Base-by-base conservation (phyloP, 805 yeast species). In the Soucietia sequanensis region DNA sequence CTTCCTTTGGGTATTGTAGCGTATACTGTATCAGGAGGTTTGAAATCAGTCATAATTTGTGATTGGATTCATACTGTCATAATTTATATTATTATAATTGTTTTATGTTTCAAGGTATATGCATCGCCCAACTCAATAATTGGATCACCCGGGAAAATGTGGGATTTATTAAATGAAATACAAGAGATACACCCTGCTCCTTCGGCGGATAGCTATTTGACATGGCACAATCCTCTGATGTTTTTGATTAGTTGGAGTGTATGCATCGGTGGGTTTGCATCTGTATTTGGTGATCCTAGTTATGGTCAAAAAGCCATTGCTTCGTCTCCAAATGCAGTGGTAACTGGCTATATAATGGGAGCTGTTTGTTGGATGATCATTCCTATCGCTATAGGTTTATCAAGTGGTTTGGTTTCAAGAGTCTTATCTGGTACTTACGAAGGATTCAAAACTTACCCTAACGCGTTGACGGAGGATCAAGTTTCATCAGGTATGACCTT, bases 401-500 rank as follows among this genome's bases (percentile, higher is more conserved):
- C 65, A 4, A 43, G 47, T 41, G 75, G 74, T 6, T 48, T 68
- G 35, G 72, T 76, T 4, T 61, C 68, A 28, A 46, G 57, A 42
- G 62, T 61, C 8, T 42, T 57, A 26, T 33, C 48, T 11, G 44
- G 18, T 11, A n/a, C n/a, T n/a, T n/a, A n/a, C 37, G n/a, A n/a
- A n/a, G n/a, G n/a, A n/a, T n/a, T n/a, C n/a, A 41, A 50, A 22
- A 49, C 58, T 5, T 48, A 44, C 13, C 51, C 48, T 37, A 44
- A 46, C 4, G 27, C 36, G 6, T 40, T 54, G 21, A 33, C 50
- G 6, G 35, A 23, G 8, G 31, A 27, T 7, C 54, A 54, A 30
- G 35, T 52, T n/a, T 38, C 43, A 20, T 43, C 50, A 27, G 60
- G 58, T 5, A 34, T 54, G 26, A 52, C 53, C 4, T 44, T 46